Evolutionary conservation across 164 flowering plant species (phyloP), one percentile per base, ranked within the genome.

Genomic region (Berberis vulgaris): DNA sequence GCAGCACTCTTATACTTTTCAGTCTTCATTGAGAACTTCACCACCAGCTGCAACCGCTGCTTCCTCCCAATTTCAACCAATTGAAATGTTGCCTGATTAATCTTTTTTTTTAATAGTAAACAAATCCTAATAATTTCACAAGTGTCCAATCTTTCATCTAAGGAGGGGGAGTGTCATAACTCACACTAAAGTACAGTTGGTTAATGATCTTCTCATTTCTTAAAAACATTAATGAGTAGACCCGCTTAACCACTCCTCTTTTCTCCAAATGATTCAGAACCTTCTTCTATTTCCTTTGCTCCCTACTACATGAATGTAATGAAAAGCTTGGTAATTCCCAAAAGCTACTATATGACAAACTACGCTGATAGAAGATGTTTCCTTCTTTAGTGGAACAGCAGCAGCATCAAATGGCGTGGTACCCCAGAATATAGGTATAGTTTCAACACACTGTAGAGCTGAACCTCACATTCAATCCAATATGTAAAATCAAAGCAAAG

Each of bases 341-440:
- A 86, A 94, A 9, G 98, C 98, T 4, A 83, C 74, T 80, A 74
- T 82, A 63, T 77, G 75, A 7, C 71, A 68, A 9, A 91, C 88
- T 4, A 62, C 11, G 5, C 98, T 97, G 69, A 88, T 83, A 1
- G 81, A 67, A 56, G 81, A 71, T 1, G 84, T 84, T 0, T 86
- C 83, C 38, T 60, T 71, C 70, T 77, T 91, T 3, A 94, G 73
- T 74, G 75, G 78, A 45, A 77, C 57, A 3, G 95, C 95, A n/a
- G 84, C 95, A 47, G 85, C 85, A 68, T 66, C 84, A 0, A 90
- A 86, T 12, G 92, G 81, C 59, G 76, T 43, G n/a, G 90, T 69
- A 2, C 88, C 97, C 98, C 98, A 93, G 74, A 93, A 90, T 60
- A 93, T 73, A 3, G 77, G 95, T 3, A 89, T 87, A 43, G 69